Evolutionary conservation across 106 monocot genomes (phyloP).

Genomic region (Allium fistulosum): DNA sequence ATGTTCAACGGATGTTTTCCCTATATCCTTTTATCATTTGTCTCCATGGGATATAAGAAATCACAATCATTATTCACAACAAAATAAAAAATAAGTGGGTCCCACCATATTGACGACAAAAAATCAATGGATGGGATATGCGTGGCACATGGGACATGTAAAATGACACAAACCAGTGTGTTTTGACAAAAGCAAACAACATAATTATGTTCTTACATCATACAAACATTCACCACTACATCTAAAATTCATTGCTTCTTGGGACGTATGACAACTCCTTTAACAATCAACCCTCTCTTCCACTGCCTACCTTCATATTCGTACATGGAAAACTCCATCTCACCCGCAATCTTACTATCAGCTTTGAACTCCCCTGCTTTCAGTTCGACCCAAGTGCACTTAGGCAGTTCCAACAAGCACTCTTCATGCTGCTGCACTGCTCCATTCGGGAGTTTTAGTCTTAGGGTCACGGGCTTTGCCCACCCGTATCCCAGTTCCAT

Average conservation of each 20-base stretch:
- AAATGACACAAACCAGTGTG: no score
- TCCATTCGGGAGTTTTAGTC: slow-evolving; percentile 17
- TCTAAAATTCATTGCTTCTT: slow-evolving; percentile 8
- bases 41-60: no score
- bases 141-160: no score
- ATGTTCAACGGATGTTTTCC: no score
- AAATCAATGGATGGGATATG: no score
- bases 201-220: no score
- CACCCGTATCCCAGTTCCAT: slow-evolving; percentile 34
- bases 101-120: no score
- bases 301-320: slow-evolving; percentile 38
- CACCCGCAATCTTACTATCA: slow-evolving; percentile 5
- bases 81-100: no score
- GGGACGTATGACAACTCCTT: slow-evolving; percentile 30
- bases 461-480: slow-evolving; percentile 36
- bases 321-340: slow-evolving; percentile 42
- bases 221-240: background rate
- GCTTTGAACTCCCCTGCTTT: slow-evolving; percentile 21
- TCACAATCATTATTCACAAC: no score
- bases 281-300: slow-evolving; percentile 56
- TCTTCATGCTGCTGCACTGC: slow-evolving; percentile 8
- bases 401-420: slow-evolving; percentile 26
- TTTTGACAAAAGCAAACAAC: no score
- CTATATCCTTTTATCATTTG: no score
- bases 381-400: slow-evolving; percentile 28